These are phyloP conservation scores for Lipomyces yarrowii DNA, from an alignment of 1,139 yeast species.

Conservation along the genomic window DNA sequence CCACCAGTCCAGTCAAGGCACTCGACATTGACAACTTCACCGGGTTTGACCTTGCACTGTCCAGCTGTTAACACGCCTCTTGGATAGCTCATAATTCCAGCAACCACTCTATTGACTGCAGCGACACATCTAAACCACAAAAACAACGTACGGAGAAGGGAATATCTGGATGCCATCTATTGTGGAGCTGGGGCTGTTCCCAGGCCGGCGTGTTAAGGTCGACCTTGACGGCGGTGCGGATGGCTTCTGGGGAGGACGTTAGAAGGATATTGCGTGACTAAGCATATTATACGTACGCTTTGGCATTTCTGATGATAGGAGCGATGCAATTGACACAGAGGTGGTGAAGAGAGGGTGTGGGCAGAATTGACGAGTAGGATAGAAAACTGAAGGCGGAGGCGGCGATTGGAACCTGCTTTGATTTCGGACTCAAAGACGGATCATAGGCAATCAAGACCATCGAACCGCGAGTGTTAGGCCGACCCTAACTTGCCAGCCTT, in stretches of 20 bases:
- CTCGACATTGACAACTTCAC: constrained; percentile 51
- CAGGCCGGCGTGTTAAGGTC: constrained; percentile 50
- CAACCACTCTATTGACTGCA: neutral
- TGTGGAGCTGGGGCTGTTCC: constrained; percentile 52
- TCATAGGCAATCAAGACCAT: neutral
- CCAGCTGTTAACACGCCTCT: neutral
- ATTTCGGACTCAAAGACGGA: neutral
- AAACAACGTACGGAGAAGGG: constrained; percentile 23
- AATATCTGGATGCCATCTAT: constrained; percentile 56
- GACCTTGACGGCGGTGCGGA: constrained; percentile 41
- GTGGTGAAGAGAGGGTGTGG: neutral
- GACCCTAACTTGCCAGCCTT: neutral
- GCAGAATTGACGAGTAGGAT: neutral
- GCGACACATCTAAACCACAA: neutral
- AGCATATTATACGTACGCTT: constrained; percentile 22
- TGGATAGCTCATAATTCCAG: neutral
- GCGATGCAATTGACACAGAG: neutral
- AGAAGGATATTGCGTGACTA: neutral
- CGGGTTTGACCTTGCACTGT: constrained; percentile 43
- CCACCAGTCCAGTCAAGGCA: constrained; percentile 59
- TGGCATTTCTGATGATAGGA: constrained; percentile 8
- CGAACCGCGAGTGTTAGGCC: neutral
- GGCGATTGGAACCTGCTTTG: neutral
- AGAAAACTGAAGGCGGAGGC: neutral
- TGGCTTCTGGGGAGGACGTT: constrained; percentile 24